Base-by-base conservation (phyloP, 305 asterid genomes). In the Rubia peregrina region DNA sequence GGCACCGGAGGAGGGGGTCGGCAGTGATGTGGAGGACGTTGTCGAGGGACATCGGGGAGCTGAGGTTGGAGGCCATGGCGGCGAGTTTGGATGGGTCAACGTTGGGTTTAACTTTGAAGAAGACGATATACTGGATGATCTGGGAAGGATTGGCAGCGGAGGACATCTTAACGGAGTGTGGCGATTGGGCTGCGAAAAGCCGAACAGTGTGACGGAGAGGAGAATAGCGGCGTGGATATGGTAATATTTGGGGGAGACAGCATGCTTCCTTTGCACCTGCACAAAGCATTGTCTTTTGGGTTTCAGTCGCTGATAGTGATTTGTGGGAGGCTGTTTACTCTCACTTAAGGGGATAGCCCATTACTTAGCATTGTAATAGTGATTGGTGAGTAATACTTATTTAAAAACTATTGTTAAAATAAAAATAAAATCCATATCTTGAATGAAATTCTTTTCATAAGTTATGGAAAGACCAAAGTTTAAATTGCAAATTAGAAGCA, bases 81-180 rank as follows among this genome's bases (percentile, higher is more conserved):
- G 64, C 46, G 81, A 88, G 81, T 71, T 85, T 87, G 59, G 92
- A 82, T 4, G 87, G 80, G 19, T 83, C 92, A 19, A 81, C 78
- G 41, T 68, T 79, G 53, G 93, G 85, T 72, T 82, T 89, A 61
- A 83, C 89, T 77, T 87, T 92, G 85, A 92, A 84, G 41, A 92
- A 90, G 61, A 92, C 98, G 71, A 90, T 78, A 84, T 90, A 97
- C 68, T 92, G 96, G 81, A 90, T 70, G 83, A 90, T 75, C 70
- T 83, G 89, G 38, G 51, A 67, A 11, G 65, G 61, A 59, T 71
- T 42, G 70, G 87, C 71, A 41, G 90, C 66, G 40, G 90, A 61
- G 8, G 96, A 78, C 93, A 87, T 87, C 76, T 78, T 86, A 81
- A 78, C 69, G 73, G 40, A 30, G 0, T 42, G 17, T 2, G 65